Evolutionary conservation across 2,329 filamentous ascomycete genomes (phyloP), one percentile per base, ranked within the genome.

Genomic region (Curvularia verruculosa): DNA sequence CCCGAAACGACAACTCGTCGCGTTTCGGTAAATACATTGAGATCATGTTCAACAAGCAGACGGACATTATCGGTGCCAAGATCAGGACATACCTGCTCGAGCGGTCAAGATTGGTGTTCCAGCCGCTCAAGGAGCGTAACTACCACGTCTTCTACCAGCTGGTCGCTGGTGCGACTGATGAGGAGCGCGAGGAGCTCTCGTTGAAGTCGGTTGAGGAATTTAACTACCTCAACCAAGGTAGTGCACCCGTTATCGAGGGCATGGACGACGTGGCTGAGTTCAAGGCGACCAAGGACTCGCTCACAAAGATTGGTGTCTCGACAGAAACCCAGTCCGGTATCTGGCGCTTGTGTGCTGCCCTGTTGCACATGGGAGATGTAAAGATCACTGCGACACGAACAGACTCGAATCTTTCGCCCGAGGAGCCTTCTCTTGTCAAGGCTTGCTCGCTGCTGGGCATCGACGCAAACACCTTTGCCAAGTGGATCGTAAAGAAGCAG

Each of bases 81-180:
- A 99, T 99, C 74, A 86, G 95, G 69, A 97, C 93, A 54, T 99
- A 99, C 74, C 83, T 99, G 65, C 83, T 99, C 43, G 95, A 99
- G 78, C 90, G 95, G 59, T 98, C 95, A 60, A 89, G 95, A 80
- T 83, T 99, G 70, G 95, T 98, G 18, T 99, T 98, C 78, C 95
- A 99, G 75, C 95, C 95, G 40, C 82, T 97, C 63, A 98, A 96
- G 80, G 95, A 99, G 81, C 87, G 95, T 66, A 99, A 99, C 77
- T 99, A 99, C 80, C 95, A 99, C 78, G 94, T 99, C 70, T 99
- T 99, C 81, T 99, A 99, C 78, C 95, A 99, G 78, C 85, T 99
- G 49, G 88, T 97, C 44, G 92, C 93, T 48, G 95, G 96, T 74
- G 90, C 93, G n/a, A 88, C 91, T 1, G 91, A 96, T 29, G 83